Evolutionary conservation across 73 alveolate species (phyloP).

Genomic region (Paraurostyla sp.): DNA sequence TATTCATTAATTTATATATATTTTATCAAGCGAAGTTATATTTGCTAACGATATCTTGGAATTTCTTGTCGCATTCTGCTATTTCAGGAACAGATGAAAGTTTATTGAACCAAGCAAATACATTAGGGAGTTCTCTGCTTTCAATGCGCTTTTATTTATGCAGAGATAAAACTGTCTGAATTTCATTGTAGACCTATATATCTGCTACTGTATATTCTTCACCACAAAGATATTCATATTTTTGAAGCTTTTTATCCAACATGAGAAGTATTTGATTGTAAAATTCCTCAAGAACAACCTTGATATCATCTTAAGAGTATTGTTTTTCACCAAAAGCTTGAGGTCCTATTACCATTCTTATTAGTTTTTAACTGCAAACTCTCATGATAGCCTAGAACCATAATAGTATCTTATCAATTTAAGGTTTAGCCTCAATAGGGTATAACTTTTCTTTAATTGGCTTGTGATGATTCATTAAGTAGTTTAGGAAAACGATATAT

Average conservation of each 20-base stretch:
- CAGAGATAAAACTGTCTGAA: conserved; percentile 4
- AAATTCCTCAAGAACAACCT: not conserved
- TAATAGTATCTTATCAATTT: not conserved
- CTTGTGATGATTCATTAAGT: conserved; percentile 20
- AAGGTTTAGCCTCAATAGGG: conserved; percentile 6
- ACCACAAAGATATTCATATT: not conserved
- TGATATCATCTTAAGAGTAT: not conserved
- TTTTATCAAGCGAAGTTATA: conserved; percentile 14
- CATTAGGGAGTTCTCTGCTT: not conserved
- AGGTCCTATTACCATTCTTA: conserved; percentile 15
- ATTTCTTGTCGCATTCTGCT: not conserved
- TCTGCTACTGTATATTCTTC: conserved; percentile 33
- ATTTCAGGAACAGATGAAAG: not conserved
- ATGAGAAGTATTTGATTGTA: not conserved
- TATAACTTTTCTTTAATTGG: conserved; percentile 24
- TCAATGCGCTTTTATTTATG: not conserved
- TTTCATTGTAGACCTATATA: conserved; percentile 10
- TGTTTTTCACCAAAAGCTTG: conserved; percentile 43
- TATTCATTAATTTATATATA: not conserved
- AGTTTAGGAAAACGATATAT: not conserved
- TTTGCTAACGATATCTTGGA: conserved; percentile 9
- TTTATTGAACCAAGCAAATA: conserved; percentile 24
- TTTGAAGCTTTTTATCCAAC: conserved; percentile 11
- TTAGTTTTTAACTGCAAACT: not conserved
- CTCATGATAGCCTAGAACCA: conserved; percentile 50